These are phyloP conservation scores for Nidula microcarpa DNA, from an alignment of 768 basidiomycete species.

Conservation along the genomic window DNA sequence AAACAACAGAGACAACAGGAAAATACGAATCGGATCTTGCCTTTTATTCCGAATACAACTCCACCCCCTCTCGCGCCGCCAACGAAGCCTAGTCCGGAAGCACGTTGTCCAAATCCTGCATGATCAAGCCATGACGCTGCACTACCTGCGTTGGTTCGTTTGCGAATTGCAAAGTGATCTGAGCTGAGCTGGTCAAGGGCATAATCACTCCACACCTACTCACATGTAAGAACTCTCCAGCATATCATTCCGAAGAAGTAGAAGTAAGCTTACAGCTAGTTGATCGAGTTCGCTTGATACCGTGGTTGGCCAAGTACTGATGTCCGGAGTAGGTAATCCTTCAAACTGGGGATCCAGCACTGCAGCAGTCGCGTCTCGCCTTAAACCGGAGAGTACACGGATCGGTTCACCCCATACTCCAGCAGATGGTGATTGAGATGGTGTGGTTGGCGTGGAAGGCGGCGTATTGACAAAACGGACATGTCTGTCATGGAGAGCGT, in stretches of 20 bases:
- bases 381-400: conserved; percentile 30
- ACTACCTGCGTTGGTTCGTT: conserved; percentile 23
- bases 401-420: conserved; percentile 35
- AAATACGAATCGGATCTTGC: conserved; percentile 7
- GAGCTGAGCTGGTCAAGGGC: conserved; percentile 31
- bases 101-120: conserved; percentile 28
- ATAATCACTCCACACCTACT: conserved; percentile 26
- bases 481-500: conserved; percentile 30
- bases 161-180: conserved; percentile 23
- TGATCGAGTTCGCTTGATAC: conserved; percentile 25
- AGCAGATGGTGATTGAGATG: background rate
- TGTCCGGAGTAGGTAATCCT: conserved; percentile 24
- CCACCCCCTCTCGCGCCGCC: conserved; percentile 32
- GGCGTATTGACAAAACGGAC: conserved; percentile 25
- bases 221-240: background rate
- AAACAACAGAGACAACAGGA: background rate
- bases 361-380: conserved; percentile 32
- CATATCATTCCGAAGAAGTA: background rate
- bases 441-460: background rate
- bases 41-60: conserved; percentile 28
- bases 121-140: conserved; percentile 22
- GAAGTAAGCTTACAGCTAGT: conserved; percentile 17
- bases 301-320: conserved; percentile 31
- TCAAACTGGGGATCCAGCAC: conserved; percentile 33
- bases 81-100: conserved; percentile 30